Evolutionary conservation across 305 asterid species (phyloP).

Genomic region (Fraxinus sp.): DNA sequence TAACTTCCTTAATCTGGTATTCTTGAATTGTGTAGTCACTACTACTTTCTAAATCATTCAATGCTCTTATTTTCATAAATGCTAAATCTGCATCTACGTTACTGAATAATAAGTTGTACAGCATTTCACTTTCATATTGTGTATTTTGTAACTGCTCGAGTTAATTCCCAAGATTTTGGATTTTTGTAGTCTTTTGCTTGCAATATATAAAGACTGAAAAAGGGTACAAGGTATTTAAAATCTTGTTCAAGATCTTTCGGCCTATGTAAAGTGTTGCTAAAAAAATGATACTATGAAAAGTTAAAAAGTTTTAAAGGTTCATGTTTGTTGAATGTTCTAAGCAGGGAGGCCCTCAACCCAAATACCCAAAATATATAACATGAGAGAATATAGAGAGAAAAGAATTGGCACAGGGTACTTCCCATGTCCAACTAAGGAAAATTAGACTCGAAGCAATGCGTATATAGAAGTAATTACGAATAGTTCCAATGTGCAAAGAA

Average conservation of each 20-base stretch:
- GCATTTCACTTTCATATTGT: not conserved
- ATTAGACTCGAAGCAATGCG: not conserved
- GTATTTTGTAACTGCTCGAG: not conserved
- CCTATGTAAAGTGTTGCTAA: not conserved
- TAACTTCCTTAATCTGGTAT: constrained; percentile 22
- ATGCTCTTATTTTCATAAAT: not conserved
- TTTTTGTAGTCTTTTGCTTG: not conserved
- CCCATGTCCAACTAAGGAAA: not conserved
- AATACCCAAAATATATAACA: not conserved
- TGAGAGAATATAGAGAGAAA: not conserved
- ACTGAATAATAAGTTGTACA: not conserved
- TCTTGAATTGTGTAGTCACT: not conserved
- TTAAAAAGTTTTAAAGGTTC: not conserved
- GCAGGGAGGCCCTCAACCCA: not conserved
- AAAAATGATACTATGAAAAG: not conserved
- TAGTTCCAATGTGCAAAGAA: not conserved
- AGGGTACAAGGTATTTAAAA: not conserved
- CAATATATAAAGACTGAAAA: not conserved
- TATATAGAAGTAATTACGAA: not conserved
- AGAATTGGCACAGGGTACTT: not conserved
- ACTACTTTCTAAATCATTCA: constrained; percentile 16
- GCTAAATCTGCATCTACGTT: not conserved
- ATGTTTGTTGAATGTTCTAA: not conserved
- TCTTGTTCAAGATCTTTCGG: not conserved
- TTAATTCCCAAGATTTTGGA: not conserved